phyloP scores from a whole-genome alignment of 148 eudicot species.

The Camellia lanceoleosa region DNA sequence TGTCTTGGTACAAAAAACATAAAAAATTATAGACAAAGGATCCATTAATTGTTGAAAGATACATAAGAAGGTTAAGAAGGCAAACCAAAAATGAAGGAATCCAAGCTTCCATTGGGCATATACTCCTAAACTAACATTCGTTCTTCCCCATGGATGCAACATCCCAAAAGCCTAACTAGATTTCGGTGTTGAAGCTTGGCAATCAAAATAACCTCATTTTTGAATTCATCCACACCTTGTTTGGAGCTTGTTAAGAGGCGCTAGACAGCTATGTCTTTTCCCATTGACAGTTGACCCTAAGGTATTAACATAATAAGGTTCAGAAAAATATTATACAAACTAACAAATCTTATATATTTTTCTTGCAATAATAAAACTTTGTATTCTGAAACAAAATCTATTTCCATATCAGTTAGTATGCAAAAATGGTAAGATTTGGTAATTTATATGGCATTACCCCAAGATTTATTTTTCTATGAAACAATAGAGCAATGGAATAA shows the following conservation, averaged over 20 bases:
- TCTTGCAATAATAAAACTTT: no score
- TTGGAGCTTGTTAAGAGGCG: background rate
- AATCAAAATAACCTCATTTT: slow-evolving; percentile 18
- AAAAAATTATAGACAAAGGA: no score
- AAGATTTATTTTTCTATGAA: no score
- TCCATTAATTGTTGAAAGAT: background rate
- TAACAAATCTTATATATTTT: no score
- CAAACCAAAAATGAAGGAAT: slow-evolving; percentile 17
- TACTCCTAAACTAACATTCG: slow-evolving; percentile 12
- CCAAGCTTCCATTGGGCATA: slow-evolving; percentile 14
- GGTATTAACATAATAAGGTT: background rate
- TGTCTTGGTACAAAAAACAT: no score
- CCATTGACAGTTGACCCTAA: background rate
- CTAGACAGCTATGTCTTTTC: slow-evolving; percentile 15
- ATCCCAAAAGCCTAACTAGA: slow-evolving; percentile 20
- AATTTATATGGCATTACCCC: no score
- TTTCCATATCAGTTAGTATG: no score
- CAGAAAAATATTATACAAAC: no score
- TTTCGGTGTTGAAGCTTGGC: slow-evolving; percentile 16
- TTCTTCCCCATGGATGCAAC: slow-evolving; percentile 13
- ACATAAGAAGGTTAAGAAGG: background rate
- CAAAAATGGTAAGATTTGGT: no score
- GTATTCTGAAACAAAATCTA: no score
- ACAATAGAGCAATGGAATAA: no score
- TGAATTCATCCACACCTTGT: slow-evolving; percentile 17